Evolutionary conservation across 2,329 filamentous ascomycete genomes (phyloP).

Genomic region (Domatiomyces globalis): DNA sequence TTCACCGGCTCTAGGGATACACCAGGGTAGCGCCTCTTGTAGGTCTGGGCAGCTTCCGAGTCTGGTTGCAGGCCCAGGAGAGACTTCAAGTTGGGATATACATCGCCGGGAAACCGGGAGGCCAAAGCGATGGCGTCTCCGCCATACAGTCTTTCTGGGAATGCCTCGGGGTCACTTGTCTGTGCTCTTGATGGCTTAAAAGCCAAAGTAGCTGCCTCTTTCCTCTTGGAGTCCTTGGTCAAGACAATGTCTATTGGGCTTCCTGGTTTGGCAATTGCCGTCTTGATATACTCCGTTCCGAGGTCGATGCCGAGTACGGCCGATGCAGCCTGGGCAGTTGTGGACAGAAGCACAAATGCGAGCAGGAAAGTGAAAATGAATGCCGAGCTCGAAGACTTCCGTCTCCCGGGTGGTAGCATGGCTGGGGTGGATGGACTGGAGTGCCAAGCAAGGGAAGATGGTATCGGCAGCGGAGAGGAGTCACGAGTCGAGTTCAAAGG

Average conservation of each 20-base stretch:
- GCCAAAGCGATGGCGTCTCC: constrained; percentile 79
- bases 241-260: constrained; percentile 95
- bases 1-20: constrained; percentile 50
- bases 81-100: constrained; percentile 86
- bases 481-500: neutral
- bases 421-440: constrained; percentile 24
- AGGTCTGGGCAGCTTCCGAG: constrained; percentile 51
- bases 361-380: constrained; percentile 36
- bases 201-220: constrained; percentile 78
- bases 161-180: constrained; percentile 46
- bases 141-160: constrained; percentile 83
- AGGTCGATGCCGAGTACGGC: constrained; percentile 87
- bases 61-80: constrained; percentile 59
- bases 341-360: constrained; percentile 40
- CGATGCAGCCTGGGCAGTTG: constrained; percentile 46
- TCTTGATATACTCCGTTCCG: constrained; percentile 94
- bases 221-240: constrained; percentile 93
- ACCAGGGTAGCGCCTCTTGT: constrained; percentile 62
- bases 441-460: too few species aligned
- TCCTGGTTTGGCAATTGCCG: constrained; percentile 85
- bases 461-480: neutral
- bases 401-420: constrained; percentile 34
- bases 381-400: constrained; percentile 24
- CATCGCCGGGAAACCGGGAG: constrained; percentile 77
- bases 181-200: constrained; percentile 73